phyloP scores from a whole-genome alignment of 2,329 filamentous ascomycete genomes.

The Sporothrix curviconia region DNA sequence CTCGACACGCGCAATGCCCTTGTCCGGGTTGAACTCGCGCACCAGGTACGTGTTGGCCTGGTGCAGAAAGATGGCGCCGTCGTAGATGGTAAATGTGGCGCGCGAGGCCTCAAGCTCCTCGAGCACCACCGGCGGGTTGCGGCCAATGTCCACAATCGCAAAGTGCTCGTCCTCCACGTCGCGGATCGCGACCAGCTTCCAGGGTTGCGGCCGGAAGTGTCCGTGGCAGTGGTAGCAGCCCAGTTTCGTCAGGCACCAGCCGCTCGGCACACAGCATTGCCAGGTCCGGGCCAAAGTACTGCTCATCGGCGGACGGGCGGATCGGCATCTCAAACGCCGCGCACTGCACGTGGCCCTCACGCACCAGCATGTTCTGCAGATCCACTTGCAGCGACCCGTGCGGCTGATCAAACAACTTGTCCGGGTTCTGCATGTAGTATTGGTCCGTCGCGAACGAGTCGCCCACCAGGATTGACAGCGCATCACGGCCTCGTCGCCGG shows the following conservation, averaged over 20 bases:
- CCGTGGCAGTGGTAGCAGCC: constrained; percentile 89
- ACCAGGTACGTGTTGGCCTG: constrained; percentile 92
- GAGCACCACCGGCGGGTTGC: constrained; percentile 74
- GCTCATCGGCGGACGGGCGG: constrained; percentile 62
- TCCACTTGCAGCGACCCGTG: constrained; percentile 88
- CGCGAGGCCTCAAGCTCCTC: constrained; percentile 94
- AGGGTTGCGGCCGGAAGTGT: constrained; percentile 78
- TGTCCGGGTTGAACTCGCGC: constrained; percentile 76
- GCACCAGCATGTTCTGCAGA: constrained; percentile 80
- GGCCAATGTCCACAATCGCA: constrained; percentile 82
- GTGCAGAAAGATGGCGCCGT: constrained; percentile 93
- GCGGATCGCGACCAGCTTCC: constrained; percentile 76
- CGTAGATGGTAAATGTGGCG: constrained; percentile 94
- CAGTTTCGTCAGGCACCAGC: constrained; percentile 62
- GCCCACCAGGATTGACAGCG: constrained; percentile 80
- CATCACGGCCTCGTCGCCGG: constrained; percentile 84
- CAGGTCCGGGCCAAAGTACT: constrained; percentile 75
- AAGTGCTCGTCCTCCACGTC: constrained; percentile 84
- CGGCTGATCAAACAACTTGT: constrained; percentile 86
- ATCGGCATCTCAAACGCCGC: constrained; percentile 95
- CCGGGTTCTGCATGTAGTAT: constrained; percentile 93
- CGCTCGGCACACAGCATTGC: constrained; percentile 65
- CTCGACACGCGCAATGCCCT: constrained; percentile 78
- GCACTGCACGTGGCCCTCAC: constrained; percentile 93
- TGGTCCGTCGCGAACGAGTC: constrained; percentile 89